Conservation (phyloP, 73 alveolate genomes). For the Stentor roeselii region DNA sequence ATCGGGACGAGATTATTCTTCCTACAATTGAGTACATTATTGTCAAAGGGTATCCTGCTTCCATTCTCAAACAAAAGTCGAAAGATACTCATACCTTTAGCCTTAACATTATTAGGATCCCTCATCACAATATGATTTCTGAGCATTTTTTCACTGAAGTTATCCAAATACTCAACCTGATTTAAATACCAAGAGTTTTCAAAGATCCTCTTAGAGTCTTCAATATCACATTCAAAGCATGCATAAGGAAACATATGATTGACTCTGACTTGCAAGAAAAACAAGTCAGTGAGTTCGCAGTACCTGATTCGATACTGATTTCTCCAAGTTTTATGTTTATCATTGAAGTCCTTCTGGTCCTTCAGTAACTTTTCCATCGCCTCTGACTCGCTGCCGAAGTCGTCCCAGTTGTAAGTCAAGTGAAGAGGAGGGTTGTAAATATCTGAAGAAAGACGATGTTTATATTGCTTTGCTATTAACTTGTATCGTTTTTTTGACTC, state of each 20-base stretch:
- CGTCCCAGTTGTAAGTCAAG: neutral
- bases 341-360: neutral
- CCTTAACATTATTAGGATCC: neutral
- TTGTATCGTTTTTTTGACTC: neutral
- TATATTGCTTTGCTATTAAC: neutral
- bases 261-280: slow-evolving; percentile 16
- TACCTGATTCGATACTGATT: slow-evolving; percentile 22
- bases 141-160: neutral
- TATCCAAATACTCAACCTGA: neutral
- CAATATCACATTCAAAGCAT: slow-evolving; percentile 24
- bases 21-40: slow-evolving; percentile 16
- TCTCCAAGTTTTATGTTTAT: neutral
- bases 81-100: neutral
- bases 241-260: slow-evolving; percentile 17
- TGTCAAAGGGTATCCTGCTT: neutral
- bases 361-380: neutral
- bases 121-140: neutral
- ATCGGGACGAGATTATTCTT: slow-evolving; percentile 9
- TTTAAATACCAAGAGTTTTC: neutral
- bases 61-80: neutral
- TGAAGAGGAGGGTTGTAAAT: slow-evolving; percentile 18
- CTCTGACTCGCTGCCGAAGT: neutral
- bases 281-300: slow-evolving; percentile 17
- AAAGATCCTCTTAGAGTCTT: neutral
- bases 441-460: neutral